Base-by-base conservation (phyloP, 129 eudicot species). In the Helianthus tuberosus region DNA sequence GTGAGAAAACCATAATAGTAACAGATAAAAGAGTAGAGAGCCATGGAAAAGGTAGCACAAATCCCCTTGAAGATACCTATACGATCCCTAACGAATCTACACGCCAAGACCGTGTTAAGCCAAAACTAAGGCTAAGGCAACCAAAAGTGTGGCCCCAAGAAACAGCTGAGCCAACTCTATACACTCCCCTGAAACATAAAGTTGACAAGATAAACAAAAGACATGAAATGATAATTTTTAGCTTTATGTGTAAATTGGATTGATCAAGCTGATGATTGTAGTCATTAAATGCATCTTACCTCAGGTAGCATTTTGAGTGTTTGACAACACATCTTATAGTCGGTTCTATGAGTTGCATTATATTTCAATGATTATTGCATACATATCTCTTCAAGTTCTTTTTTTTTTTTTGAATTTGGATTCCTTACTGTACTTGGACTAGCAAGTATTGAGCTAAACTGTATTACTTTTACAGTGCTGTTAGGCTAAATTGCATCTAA, bases 261-360 rank as follows among this genome's bases (percentile, higher is more conserved):
- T 20, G 63, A 59, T 59, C 64, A 11, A 27, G 38, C 4, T 27
- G 64, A 4, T 25, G 41, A 12, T 5, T 51, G 8, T 59, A 25
- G 64, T 59, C 64, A 59, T 27, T 59, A 11, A 25, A 59, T 59
- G 16, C 41, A 59, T 59, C 64, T 11, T 27, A 59, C 38, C 16
- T 25, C 64, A 59, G 41, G 9, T 59, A 59, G 12, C 64, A 59
- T 59, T 25, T 59, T 8, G 16, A 25, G 64, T 27, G 38, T 59
- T 25, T 53, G 60, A 16, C 11, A 2, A 11, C 60, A 54, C 29
- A 6, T 54, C 12, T 17, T 54, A 54, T 54, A 51, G 23, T 51
- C 57, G 5, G 60, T 15, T 54, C 4, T 54, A 16, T 15, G 60
- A 54, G 9, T 54, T 54, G 3, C 60, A 6, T 16, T 54, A 1